Evolutionary conservation across 2,329 filamentous ascomycete genomes (phyloP).

Genomic region (Xylariales sp.): DNA sequence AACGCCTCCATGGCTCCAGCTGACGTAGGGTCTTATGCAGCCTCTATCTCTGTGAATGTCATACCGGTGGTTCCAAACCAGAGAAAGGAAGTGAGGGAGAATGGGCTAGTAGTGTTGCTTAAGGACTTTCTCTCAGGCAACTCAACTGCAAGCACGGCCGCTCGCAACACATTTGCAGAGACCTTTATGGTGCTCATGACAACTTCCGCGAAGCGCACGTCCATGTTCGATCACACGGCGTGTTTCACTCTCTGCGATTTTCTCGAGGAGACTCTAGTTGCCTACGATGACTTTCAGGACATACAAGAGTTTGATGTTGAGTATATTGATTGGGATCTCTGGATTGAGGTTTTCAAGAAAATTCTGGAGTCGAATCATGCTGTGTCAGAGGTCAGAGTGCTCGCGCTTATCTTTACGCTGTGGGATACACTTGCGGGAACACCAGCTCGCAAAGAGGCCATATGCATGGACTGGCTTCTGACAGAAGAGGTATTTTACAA

Average conservation of each 20-base stretch:
- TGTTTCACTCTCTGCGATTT: slow-evolving; percentile 92
- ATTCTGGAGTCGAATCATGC: slow-evolving; percentile 83
- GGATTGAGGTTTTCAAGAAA: slow-evolving; percentile 73
- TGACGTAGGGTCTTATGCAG: slow-evolving; percentile 41
- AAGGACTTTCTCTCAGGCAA: slow-evolving; percentile 67
- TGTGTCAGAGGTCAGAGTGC: slow-evolving; percentile 81
- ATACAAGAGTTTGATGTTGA: slow-evolving; percentile 28
- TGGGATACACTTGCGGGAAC: slow-evolving; percentile 71
- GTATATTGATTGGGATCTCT: slow-evolving; percentile 76
- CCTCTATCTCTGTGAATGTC: slow-evolving; percentile 64
- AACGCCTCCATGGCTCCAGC: slow-evolving; percentile 40
- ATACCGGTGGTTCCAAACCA: slow-evolving; percentile 55
- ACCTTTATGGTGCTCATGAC: slow-evolving; percentile 71
- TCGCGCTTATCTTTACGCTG: slow-evolving; percentile 74
- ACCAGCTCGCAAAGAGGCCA: slow-evolving; percentile 59
- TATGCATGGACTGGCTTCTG: slow-evolving; percentile 74
- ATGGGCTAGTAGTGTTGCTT: slow-evolving; percentile 75
- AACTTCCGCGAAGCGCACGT: slow-evolving; percentile 69
- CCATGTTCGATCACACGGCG: slow-evolving; percentile 74
- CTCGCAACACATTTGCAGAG: slow-evolving; percentile 69
- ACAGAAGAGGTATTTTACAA: slow-evolving; percentile 70
- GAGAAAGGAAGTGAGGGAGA: slow-evolving; percentile 85
- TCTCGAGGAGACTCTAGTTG: slow-evolving; percentile 72
- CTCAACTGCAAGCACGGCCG: slow-evolving; percentile 30
- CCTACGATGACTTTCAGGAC: slow-evolving; percentile 47